Evolutionary conservation across 257 asterid species (phyloP).

Genomic region (Cruciata laevipes): DNA sequence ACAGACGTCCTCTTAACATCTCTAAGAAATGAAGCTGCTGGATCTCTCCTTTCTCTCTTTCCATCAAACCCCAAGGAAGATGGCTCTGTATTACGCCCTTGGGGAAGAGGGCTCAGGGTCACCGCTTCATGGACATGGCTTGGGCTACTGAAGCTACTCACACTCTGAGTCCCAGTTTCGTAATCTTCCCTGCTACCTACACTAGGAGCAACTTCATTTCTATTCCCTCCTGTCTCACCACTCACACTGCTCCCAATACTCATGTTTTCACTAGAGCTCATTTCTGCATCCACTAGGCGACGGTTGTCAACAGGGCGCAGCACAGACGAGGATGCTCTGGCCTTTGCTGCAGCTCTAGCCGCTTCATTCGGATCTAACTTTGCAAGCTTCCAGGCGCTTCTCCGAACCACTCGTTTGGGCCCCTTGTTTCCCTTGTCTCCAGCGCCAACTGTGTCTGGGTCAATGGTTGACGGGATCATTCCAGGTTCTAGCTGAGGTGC

Average conservation of each 20-base stretch:
- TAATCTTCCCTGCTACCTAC: conserved; percentile 81
- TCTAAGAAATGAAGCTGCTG: conserved; percentile 47
- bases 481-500: conserved; percentile 99
- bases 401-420: conserved; percentile 62
- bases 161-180: conserved; percentile 79
- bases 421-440: conserved; percentile 55
- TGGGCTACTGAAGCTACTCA: conserved; percentile 93
- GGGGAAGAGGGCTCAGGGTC: conserved; percentile 87
- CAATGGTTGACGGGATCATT: conserved; percentile 88
- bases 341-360: conserved; percentile 92
- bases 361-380: conserved; percentile 88
- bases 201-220: conserved; percentile 62
- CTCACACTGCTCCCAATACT: conserved; percentile 88
- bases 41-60: conserved; percentile 29
- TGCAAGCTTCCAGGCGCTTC: conserved; percentile 97
- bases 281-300: conserved; percentile 59
- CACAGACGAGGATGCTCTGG: conserved; percentile 96
- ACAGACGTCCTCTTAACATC: conserved; percentile 90
- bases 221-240: conserved; percentile 62
- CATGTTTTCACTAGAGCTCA: conserved; percentile 77
- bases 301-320: conserved; percentile 69
- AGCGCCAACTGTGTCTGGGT: conserved; percentile 69
- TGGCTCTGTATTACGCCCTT: conserved; percentile 27
- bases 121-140: conserved; percentile 71
- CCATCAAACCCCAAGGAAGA: conserved; percentile 45